Conservation (phyloP, 2,329 filamentous ascomycete species). For the Stemphylium vesicarium region DNA sequence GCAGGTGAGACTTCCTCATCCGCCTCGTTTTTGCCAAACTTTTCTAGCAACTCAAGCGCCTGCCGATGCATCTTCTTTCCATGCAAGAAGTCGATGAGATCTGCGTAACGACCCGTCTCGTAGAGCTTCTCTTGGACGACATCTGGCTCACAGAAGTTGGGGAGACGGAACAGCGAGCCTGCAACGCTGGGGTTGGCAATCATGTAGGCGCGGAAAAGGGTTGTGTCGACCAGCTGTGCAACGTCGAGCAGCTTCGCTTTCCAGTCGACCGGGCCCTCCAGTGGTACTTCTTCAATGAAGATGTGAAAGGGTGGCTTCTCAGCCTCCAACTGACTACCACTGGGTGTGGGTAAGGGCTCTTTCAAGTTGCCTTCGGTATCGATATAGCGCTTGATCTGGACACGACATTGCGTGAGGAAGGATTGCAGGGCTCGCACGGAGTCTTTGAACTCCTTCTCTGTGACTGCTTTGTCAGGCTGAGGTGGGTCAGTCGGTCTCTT, state of each 20-base stretch:
- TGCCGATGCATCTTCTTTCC: constrained; percentile 92
- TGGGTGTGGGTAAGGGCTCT: constrained; percentile 59
- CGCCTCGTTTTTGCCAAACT: constrained; percentile 70
- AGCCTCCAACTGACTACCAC: constrained; percentile 45
- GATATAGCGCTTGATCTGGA: constrained; percentile 66
- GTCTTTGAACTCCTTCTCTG: constrained; percentile 82
- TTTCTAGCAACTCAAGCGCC: constrained; percentile 79
- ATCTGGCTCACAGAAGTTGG: constrained; percentile 95
- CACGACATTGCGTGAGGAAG: constrained; percentile 85
- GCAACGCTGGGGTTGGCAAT: constrained; percentile 84
- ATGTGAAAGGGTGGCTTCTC: constrained; percentile 53
- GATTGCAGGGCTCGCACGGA: constrained; percentile 84
- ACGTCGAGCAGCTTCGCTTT: constrained; percentile 75
- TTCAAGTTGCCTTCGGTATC: constrained; percentile 65
- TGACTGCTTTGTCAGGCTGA: constrained; percentile 58
- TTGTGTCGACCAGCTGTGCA: constrained; percentile 88
- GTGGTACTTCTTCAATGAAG: constrained; percentile 45
- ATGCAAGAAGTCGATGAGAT: constrained; percentile 96
- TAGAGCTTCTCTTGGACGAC: constrained; percentile 94
- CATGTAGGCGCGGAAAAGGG: constrained; percentile 94
- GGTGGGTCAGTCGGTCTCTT: constrained; percentile 54
- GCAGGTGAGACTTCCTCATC: constrained; percentile 56
- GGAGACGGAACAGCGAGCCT: constrained; percentile 88
- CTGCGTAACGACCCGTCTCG: constrained; percentile 85
- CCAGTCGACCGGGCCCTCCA: constrained; percentile 59